Evolutionary conservation across 495 filamentous ascomycete genomes (phyloP).

Genomic region (Hamigera avellanea): DNA sequence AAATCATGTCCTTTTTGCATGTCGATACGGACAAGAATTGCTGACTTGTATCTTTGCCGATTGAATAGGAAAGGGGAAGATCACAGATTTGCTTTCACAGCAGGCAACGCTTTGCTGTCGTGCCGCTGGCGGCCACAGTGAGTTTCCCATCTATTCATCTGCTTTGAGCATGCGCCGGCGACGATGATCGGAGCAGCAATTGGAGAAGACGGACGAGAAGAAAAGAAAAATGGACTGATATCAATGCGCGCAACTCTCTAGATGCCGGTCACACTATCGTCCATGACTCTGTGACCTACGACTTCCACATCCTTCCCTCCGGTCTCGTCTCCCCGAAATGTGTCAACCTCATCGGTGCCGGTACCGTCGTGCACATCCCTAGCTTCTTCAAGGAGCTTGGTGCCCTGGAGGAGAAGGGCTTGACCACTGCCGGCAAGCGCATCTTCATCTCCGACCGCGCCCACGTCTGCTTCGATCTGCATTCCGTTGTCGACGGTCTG

Average conservation of each 20-base stretch:
- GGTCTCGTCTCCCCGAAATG: conserved; percentile 67
- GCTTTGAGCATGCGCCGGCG: background rate
- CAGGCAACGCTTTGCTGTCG: conserved; percentile 45
- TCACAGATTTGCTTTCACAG: conserved; percentile 54
- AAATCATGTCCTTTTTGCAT: too few relatives aligned
- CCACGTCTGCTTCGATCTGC: conserved; percentile 76
- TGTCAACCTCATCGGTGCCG: conserved; percentile 77
- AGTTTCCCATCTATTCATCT: conserved; percentile 10
- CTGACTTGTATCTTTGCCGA: too few relatives aligned
- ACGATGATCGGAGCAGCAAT: too few relatives aligned
- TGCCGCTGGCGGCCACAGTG: conserved; percentile 59
- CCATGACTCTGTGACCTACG: conserved; percentile 46
- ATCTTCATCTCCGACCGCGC: conserved; percentile 73
- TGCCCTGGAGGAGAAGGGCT: conserved; percentile 57
- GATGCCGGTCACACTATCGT: conserved; percentile 49
- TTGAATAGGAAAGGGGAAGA: conserved; percentile 57
- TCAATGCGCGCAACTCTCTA: background rate
- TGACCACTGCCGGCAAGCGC: conserved; percentile 49
- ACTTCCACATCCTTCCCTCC: conserved; percentile 64
- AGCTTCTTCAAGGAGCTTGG: conserved; percentile 81
- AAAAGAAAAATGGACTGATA: too few relatives aligned
- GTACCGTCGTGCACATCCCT: conserved; percentile 75
- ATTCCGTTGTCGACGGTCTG: conserved; percentile 69
- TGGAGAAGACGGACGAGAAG: too few relatives aligned
- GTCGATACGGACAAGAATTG: background rate